Base-by-base conservation (phyloP, 2,329 filamentous ascomycete genomes). In the Aspergillus sp. region DNA sequence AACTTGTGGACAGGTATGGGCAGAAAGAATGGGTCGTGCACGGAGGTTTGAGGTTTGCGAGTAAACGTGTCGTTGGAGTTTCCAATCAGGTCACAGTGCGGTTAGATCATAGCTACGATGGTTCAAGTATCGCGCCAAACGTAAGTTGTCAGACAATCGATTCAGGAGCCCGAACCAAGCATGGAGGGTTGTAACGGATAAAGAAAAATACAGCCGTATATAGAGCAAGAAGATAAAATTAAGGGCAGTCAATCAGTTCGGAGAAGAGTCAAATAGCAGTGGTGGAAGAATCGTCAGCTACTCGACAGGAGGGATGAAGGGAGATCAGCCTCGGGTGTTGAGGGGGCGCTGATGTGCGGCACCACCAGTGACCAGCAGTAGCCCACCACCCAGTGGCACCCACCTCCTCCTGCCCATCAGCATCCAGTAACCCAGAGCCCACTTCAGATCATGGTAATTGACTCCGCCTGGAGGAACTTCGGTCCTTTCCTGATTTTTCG, bases 271-370 rank as follows among this genome's bases (percentile, higher is more conserved):
- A 49, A 25, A 6, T 47, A 57, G 52, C 40, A 58, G 52, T 43
- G 40, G 49, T 40, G 52, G 58, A 60, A 63, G 57, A 59, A 58
- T 55, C 55, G 55, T 59, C 50, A 41, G 55, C 52, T 46, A 19
- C 45, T 53, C 55, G 54, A 53, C 41, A 62, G 58, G 63, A 59
- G 47, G 27, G 44, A 52, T 41, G n/a, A 57, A 62, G 60, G 45
- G 53, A 49, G 63, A 66, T 60, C 62, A 63, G 17, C 57, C 63
- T 63, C 59, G 62, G 66, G 62, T 61, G 61, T 64, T 66, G 65
- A 63, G 58, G 64, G 58, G 59, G 54, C 51, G 55, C 46, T 55
- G 55, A 53, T 59, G 53, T 62, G 49, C 54, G 60, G 57, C 58
- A 52, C 45, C 50, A 47, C 43, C 43, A 45, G 21, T 45, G 41